Base-by-base conservation (phyloP, 768 basidiomycete genomes). In the Pisolithus marmoratus region DNA sequence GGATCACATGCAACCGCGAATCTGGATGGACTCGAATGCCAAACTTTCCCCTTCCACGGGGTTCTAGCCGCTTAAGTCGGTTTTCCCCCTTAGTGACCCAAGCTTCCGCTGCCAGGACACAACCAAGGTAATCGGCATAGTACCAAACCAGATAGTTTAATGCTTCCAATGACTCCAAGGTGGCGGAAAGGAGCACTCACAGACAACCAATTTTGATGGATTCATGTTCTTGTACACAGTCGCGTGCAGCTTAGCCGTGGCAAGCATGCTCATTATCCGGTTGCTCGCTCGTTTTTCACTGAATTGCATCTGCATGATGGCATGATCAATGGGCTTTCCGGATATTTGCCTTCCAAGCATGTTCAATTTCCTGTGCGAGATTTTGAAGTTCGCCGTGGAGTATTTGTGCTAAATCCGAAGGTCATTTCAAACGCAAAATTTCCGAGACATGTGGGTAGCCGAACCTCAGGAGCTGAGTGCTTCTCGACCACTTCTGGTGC, bases 231-330 rank as follows among this genome's bases (percentile, higher is more conserved):
- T 93, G 62, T 86, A 85, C 37, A 82, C 75, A 26, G 71, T 72
- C 0, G 94, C 95, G 60, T 94, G 88, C 63, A 93, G 83, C 63
- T 89, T 87, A 2, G 93, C 94, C 1, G 88, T 81, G 12, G 82
- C 83, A 42, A 98, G 78, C 81, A 92, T 92, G 59, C 85, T 89
- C 79, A 91, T 85, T 53, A 99, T 82, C 54, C 91, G 84, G 44
- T 74, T 78, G 57, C 90, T 85, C 14, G 88, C 91, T 22, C 91
- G 80, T 72, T 99, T 99, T 68, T 94, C 87, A 56, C 88, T 91
- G 69, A 96, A 97, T 65, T 88, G 81, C 90, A 98, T 94, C 62
- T 99, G 95, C 52, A 97, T 74, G 64, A 99, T 95, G 34, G 95
- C 95, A 58, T 86, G 83, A 71, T 97, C 94, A 54, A 97, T 86